A percentile compares a stretch with the other conserved stretches of the same genome.
phyloP scores from a whole-genome alignment of 768 basidiomycete genomes.

The Tulasnella sp. region DNA sequence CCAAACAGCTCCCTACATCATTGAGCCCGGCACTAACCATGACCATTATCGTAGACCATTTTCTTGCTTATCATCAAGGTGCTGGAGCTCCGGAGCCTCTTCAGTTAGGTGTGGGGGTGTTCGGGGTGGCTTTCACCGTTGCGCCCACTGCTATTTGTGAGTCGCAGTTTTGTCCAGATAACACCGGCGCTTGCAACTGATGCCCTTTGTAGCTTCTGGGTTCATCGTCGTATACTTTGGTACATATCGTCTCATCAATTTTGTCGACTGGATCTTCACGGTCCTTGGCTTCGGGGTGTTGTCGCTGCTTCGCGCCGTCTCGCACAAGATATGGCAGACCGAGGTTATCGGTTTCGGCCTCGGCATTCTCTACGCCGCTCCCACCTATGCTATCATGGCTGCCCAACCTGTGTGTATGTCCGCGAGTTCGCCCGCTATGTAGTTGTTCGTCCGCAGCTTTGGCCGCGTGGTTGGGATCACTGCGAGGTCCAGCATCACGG shows the following conservation, averaged over 20 bases:
- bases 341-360: slow-evolving; percentile 3
- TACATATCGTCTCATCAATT: slow-evolving; percentile 32
- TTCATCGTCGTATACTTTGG: slow-evolving; percentile 28
- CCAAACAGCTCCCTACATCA: too few relatives aligned
- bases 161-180: background rate
- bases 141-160: slow-evolving; percentile 31
- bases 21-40: too few relatives aligned
- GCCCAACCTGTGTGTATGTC: slow-evolving; percentile 12
- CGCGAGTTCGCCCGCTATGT: slow-evolving; percentile 17
- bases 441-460: slow-evolving; percentile 25
- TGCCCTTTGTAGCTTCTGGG: slow-evolving; percentile 25
- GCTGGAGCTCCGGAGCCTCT: slow-evolving; percentile 32
- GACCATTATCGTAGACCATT: slow-evolving; percentile 21
- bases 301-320: slow-evolving; percentile 10
- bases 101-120: slow-evolving; percentile 30
- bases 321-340: background rate
- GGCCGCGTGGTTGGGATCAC: slow-evolving; percentile 24
- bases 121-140: slow-evolving; percentile 31
- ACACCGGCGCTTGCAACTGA: too few relatives aligned
- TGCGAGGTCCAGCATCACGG: slow-evolving; percentile 39
- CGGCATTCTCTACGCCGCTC: slow-evolving; percentile 13
- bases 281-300: slow-evolving; percentile 32
- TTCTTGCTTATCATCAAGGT: slow-evolving; percentile 27
- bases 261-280: slow-evolving; percentile 30
- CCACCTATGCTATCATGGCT: slow-evolving; percentile 26